These are phyloP conservation scores for Centaurea solstitialis DNA, from an alignment of 129 eudicot species.

Conservation along the genomic window DNA sequence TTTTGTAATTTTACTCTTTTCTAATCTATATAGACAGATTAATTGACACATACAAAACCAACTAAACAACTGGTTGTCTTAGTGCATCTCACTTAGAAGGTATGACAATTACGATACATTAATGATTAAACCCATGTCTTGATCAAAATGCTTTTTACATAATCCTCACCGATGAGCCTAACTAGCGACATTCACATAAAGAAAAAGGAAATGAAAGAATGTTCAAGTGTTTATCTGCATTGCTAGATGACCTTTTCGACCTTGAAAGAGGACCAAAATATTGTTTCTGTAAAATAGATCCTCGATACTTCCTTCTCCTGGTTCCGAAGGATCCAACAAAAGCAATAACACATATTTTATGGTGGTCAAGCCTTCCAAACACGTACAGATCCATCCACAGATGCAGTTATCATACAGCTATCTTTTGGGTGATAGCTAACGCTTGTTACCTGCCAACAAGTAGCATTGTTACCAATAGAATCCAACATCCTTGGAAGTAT, in stretches of 20 bases:
- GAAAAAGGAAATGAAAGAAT: not conserved
- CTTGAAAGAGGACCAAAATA: not conserved
- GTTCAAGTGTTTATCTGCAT: not conserved
- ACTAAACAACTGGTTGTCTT: too few species aligned
- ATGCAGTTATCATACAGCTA: conserved; percentile 81
- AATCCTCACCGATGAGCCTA: too few species aligned
- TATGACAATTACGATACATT: not conserved
- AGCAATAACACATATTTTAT: not conserved
- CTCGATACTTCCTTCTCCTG: not conserved
- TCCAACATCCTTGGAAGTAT: too few species aligned
- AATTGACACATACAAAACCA: too few species aligned
- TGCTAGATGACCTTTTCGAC: not conserved
- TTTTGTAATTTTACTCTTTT: too few species aligned
- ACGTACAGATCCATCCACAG: conserved; percentile 87
- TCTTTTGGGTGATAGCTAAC: conserved; percentile 97
- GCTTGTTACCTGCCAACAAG: conserved; percentile 79
- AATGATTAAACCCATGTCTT: too few species aligned
- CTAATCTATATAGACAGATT: too few species aligned
- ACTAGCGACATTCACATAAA: not conserved
- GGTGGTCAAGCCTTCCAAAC: conserved; percentile 73
- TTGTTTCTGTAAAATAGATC: too few species aligned
- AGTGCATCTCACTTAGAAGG: too few species aligned
- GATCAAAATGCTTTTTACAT: not conserved
- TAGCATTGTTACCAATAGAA: not conserved
- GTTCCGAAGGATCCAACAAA: not conserved